Percentiles rank a stretch among this genome's conserved stretches.
phyloP scores from a whole-genome alignment of 2,329 filamentous ascomycete species.

The Hypoxylon sp. region DNA sequence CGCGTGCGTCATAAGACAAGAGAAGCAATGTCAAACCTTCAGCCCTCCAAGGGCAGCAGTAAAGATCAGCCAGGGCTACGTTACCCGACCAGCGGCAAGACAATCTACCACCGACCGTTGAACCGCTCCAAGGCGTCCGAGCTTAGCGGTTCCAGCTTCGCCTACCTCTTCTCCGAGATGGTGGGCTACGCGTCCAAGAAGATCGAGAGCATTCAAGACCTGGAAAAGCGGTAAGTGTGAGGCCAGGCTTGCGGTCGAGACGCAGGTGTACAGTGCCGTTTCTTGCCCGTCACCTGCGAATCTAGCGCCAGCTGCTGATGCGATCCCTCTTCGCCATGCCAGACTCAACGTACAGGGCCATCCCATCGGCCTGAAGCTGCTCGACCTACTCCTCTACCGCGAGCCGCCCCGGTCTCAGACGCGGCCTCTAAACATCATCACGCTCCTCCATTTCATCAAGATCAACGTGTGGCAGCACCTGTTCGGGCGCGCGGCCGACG shows the following conservation, averaged over 20 bases:
- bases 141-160: conserved; percentile 91
- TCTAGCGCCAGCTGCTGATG: conserved; percentile 60
- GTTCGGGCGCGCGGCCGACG: conserved; percentile 89
- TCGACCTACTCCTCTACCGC: conserved; percentile 93
- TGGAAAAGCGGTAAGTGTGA: conserved; percentile 79
- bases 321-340: conserved; percentile 7
- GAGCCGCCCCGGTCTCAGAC: conserved; percentile 73
- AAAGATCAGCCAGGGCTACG: conserved; percentile 72
- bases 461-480: conserved; percentile 91
- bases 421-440: conserved; percentile 86
- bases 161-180: conserved; percentile 96
- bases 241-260: background rate
- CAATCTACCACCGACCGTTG: conserved; percentile 94
- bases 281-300: background rate
- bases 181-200: conserved; percentile 91
- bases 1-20: background rate
- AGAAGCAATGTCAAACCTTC: conserved; percentile 58
- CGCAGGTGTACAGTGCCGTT: background rate
- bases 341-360: conserved; percentile 93
- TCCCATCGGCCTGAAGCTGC: conserved; percentile 89
- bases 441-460: conserved; percentile 94
- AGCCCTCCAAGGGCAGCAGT: conserved; percentile 55
- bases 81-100: conserved; percentile 92
- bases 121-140: conserved; percentile 90
- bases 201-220: conserved; percentile 90